Percentiles rank a stretch among this genome's conserved stretches.
These are phyloP conservation scores for Sugiyamaella sp. DNA, from an alignment of 1,139 yeast genomes.

Conservation along the genomic window DNA sequence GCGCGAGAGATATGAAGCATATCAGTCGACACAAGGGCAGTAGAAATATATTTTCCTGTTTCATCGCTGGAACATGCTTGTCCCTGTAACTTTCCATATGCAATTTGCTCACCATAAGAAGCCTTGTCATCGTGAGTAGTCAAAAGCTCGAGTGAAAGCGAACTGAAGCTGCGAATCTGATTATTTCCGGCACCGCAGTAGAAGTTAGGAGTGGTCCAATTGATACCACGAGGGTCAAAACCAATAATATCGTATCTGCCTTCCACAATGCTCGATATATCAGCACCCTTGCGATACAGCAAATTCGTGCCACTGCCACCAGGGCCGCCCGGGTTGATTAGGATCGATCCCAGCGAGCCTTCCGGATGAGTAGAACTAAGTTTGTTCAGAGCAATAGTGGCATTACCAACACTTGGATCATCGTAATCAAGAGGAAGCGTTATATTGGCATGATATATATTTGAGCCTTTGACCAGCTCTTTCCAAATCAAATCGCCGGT, in stretches of 20 bases:
- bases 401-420: slow-evolving; percentile 23
- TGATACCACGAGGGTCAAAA: slow-evolving; percentile 28
- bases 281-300: slow-evolving; percentile 18
- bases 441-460: slow-evolving; percentile 20
- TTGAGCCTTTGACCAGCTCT: slow-evolving; percentile 15
- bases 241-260: slow-evolving; percentile 28
- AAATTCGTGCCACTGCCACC: slow-evolving; percentile 28
- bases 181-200: slow-evolving; percentile 16
- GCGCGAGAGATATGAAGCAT: slow-evolving; percentile 26
- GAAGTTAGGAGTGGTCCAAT: slow-evolving; percentile 23
- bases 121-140: slow-evolving; percentile 18
- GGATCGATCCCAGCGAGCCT: slow-evolving; percentile 23
- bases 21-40: slow-evolving; percentile 28
- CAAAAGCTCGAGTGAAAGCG: slow-evolving; percentile 7
- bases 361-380: slow-evolving; percentile 19
- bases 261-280: slow-evolving; percentile 20
- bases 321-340: slow-evolving; percentile 29
- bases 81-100: slow-evolving; percentile 18
- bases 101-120: slow-evolving; percentile 20
- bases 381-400: slow-evolving; percentile 23
- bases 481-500: slow-evolving; percentile 18
- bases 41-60: slow-evolving; percentile 24
- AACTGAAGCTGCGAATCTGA: not conserved
- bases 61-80: slow-evolving; percentile 22
- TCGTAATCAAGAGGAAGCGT: slow-evolving; percentile 26